Evolutionary conservation across 805 yeast genomes (phyloP).

Genomic region (Ogataea pilisensis): DNA sequence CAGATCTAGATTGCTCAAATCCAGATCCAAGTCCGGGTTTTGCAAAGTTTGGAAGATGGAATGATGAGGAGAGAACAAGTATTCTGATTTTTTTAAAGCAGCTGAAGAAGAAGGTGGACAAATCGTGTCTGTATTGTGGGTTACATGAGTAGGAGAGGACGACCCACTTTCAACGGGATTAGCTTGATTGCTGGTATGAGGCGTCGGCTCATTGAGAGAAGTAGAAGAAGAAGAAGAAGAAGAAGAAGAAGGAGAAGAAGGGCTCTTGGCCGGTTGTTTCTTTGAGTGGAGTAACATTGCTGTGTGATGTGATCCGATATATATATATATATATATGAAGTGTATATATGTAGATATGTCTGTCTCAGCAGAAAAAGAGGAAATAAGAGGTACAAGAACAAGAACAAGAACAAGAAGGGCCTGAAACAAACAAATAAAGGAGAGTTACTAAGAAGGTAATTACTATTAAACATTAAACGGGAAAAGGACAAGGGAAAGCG

Average conservation of each 20-base stretch:
- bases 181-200: no score
- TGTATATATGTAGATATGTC: no score
- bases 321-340: no score
- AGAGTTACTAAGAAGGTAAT: no score
- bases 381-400: neutral
- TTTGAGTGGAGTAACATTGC: slow-evolving; percentile 11
- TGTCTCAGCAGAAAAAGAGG: neutral
- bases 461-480: no score
- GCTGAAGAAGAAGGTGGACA: neutral
- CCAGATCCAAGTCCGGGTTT: slow-evolving; percentile 30
- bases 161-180: no score
- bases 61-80: slow-evolving; percentile 28
- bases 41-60: slow-evolving; percentile 31
- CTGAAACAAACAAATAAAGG: no score
- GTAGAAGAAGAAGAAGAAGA: neutral
- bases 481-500: no score
- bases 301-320: no score
- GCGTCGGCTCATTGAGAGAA: no score
- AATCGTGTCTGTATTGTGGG: neutral
- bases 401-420: neutral
- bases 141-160: neutral
- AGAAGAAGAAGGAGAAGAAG: neutral
- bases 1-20: no score
- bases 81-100: slow-evolving; percentile 8
- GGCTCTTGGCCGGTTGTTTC: slow-evolving; percentile 8